A percentile compares a stretch with the other conserved stretches of the same genome.
phyloP scores from a whole-genome alignment of 768 basidiomycete genomes.

The Auriscalpium vulgare region DNA sequence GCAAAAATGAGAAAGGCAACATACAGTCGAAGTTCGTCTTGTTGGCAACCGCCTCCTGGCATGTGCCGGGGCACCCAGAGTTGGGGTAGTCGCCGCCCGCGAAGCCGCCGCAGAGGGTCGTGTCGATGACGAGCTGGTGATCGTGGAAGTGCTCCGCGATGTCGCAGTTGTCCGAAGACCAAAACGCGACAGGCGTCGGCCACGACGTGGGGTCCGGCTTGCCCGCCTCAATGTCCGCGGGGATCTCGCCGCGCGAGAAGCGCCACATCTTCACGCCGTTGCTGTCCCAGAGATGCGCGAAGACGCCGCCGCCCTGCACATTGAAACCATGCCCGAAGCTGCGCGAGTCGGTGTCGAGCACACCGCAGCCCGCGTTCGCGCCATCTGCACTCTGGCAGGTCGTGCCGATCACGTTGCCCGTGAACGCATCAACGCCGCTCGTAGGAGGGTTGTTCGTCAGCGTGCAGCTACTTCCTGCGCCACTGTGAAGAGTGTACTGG shows the following conservation, averaged over 20 bases:
- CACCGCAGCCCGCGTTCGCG: constrained; percentile 1
- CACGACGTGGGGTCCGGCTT: constrained; percentile 4
- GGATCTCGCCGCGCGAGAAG: constrained; percentile 3
- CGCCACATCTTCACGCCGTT: constrained; percentile 6
- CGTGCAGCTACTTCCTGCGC: not conserved
- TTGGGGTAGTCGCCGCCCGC: not conserved
- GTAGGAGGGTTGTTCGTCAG: no score
- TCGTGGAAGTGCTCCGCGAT: not conserved
- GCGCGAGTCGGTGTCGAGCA: not conserved
- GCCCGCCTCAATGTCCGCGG: constrained; percentile 1
- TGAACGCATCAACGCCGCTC: not conserved
- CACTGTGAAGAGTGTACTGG: constrained; percentile 4
- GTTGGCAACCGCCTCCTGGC: not conserved
- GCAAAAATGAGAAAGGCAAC: not conserved
- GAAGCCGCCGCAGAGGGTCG: constrained; percentile 7
- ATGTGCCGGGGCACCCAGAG: constrained; percentile 5
- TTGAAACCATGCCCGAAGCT: constrained; percentile 6
- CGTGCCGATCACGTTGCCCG: not conserved
- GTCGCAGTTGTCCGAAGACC: not conserved
- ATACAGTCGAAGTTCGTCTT: constrained; percentile 2
- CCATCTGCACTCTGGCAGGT: not conserved
- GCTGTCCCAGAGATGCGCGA: not conserved
- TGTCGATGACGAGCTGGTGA: constrained; percentile 6
- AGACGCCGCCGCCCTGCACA: constrained; percentile 3
- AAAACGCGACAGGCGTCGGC: constrained; percentile 1